Evolutionary conservation across 83 land plant genomes (phyloP), one percentile per base, ranked within the genome.

Genomic region (Diphasiastrum complanatum): DNA sequence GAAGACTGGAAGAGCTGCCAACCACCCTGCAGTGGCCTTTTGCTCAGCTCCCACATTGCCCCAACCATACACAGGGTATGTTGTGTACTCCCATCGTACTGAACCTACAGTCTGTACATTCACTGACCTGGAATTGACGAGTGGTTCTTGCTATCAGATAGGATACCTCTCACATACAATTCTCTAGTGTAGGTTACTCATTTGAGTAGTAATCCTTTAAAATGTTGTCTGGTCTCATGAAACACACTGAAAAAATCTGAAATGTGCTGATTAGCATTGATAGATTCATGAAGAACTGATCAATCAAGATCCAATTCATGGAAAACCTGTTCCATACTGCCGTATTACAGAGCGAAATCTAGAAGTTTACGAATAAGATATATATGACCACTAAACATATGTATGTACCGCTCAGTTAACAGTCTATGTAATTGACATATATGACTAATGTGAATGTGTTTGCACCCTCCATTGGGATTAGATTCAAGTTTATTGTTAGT

Each of bases 1-100:
- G 63, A 91, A 91, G 12, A 91, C 83, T 46, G 97, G 90, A 76
- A 87, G 72, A 35, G 87, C 89, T 18, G 97, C 97, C 33, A 85
- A 79, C 97, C 97, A 91, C 19, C 97, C 95, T 16, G 97, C 97
- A 16, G 97, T 85, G 6, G 97, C 74, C 63, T 80, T 82, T 51
- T 91, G 97, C 33, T 68, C 78, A 2, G 79, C 76, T 16, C 65
- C 73, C 31, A 77, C 74, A 70, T 84, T 66, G 26, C 97, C 97
- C 97, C 97, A 91, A 5, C 97, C 97, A 80, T 84, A 91, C 22
- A 91, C 70, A 28, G 97, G 97, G 2, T 67, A 75, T 1, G 95
- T 91, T 47, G 78, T 78, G 36, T 87, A 91, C 52, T 75, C 87
- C 97, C 97, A 91, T 0, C 85, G 52, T 45, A 83, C 83, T 47